A percentile compares a stretch with the other conserved stretches of the same genome.
These are phyloP conservation scores for Lactarius pseudohatsudake DNA, from an alignment of 768 basidiomycete species.

Conservation along the genomic window DNA sequence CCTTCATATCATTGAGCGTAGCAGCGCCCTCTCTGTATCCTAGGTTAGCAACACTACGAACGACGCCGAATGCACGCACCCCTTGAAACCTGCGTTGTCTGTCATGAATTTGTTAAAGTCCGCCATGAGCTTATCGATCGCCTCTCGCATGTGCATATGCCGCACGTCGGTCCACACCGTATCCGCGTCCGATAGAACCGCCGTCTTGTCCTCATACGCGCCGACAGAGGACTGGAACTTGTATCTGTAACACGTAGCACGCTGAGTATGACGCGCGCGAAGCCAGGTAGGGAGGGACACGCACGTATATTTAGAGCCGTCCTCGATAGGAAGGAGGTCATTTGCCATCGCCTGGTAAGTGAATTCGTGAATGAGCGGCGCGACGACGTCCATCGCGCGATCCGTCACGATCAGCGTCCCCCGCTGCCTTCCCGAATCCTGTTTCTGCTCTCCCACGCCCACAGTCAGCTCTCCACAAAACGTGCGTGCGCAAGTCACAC, in stretches of 20 bases:
- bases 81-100: slow-evolving; percentile 93
- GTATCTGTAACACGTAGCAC: slow-evolving; percentile 55
- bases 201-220: slow-evolving; percentile 83
- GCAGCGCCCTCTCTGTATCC: slow-evolving; percentile 68
- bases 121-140: slow-evolving; percentile 93
- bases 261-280: slow-evolving; percentile 1
- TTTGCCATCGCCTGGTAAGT: slow-evolving; percentile 99
- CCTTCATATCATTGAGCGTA: slow-evolving; percentile 96
- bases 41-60: background rate
- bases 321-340: slow-evolving; percentile 85
- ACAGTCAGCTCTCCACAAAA: slow-evolving; percentile 42
- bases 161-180: slow-evolving; percentile 89
- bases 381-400: slow-evolving; percentile 90
- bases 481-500: slow-evolving; percentile 30
- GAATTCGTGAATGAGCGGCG: slow-evolving; percentile 94
- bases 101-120: slow-evolving; percentile 94
- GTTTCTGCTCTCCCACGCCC: slow-evolving; percentile 30
- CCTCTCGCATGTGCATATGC: slow-evolving; percentile 98
- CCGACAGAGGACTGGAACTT: slow-evolving; percentile 91
- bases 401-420: slow-evolving; percentile 90
- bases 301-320: slow-evolving; percentile 84
- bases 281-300: slow-evolving; percentile 35
- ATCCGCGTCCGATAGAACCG: slow-evolving; percentile 82
- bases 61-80: slow-evolving; percentile 56
- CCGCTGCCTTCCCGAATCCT: slow-evolving; percentile 53